Evolutionary conservation across 495 filamentous ascomycete species (phyloP).

Genomic region (Pyrenopolyporus hunteri): DNA sequence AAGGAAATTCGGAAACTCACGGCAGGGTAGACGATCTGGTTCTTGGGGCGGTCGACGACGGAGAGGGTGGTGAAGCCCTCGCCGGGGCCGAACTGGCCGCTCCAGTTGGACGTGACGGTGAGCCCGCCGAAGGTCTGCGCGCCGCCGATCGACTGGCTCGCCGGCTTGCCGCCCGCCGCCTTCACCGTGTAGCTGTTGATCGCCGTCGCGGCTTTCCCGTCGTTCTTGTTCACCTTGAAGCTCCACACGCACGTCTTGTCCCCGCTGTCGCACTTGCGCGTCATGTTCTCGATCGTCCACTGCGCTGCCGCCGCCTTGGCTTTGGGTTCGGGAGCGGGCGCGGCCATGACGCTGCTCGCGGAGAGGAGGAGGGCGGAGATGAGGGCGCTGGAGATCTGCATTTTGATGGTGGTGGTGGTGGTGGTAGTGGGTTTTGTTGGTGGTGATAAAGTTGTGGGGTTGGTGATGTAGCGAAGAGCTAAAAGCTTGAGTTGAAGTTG

Average conservation of each 20-base stretch:
- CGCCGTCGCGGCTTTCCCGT: constrained; percentile 34
- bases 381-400: constrained; percentile 57
- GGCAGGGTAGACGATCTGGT: constrained; percentile 55
- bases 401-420: constrained; percentile 35
- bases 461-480: too few relatives aligned
- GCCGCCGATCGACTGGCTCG: constrained; percentile 49
- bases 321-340: constrained; percentile 50
- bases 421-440: not conserved
- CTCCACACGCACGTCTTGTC: constrained; percentile 56
- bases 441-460: too few relatives aligned
- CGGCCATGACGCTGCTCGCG: too few relatives aligned
- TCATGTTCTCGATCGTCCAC: constrained; percentile 57
- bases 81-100: constrained; percentile 58
- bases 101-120: constrained; percentile 61
- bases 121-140: constrained; percentile 54
- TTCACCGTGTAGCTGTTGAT: constrained; percentile 49
- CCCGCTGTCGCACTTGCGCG: constrained; percentile 54
- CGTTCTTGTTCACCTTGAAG: constrained; percentile 54
- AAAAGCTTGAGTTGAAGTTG: too few relatives aligned
- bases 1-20: constrained; percentile 9
- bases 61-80: constrained; percentile 61
- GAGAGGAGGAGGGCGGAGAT: constrained; percentile 47
- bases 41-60: constrained; percentile 51
- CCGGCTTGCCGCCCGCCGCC: constrained; percentile 37
- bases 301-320: constrained; percentile 50